phyloP scores from a whole-genome alignment of 805 yeast genomes.

The Wickerhamomyces strasburgensis region DNA sequence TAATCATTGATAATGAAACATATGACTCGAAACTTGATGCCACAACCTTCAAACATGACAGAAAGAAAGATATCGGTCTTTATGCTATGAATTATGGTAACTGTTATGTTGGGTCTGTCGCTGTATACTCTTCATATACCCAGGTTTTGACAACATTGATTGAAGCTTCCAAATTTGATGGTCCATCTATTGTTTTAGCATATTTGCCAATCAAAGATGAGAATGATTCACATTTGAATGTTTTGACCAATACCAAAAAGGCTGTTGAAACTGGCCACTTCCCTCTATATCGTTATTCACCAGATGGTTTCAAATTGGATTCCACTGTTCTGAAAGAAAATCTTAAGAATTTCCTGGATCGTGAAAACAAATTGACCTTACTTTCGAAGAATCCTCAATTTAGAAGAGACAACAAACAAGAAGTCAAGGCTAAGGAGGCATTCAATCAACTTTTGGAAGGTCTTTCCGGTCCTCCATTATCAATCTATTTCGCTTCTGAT shows the following conservation, averaged over 20 bases:
- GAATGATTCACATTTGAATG: slow-evolving; percentile 60
- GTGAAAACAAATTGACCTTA: slow-evolving; percentile 83
- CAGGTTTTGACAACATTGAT: slow-evolving; percentile 83
- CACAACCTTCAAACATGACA: slow-evolving; percentile 34
- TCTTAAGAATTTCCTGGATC: slow-evolving; percentile 73
- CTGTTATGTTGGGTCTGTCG: slow-evolving; percentile 90
- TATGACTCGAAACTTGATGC: slow-evolving; percentile 32
- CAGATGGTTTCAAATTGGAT: slow-evolving; percentile 76
- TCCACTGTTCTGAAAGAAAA: slow-evolving; percentile 77
- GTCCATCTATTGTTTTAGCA: slow-evolving; percentile 89
- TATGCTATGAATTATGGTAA: slow-evolving; percentile 92
- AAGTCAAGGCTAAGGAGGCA: slow-evolving; percentile 68
- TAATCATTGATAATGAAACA: slow-evolving; percentile 85
- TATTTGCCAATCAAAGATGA: slow-evolving; percentile 74
- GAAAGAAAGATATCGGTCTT: slow-evolving; percentile 89
- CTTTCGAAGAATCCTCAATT: slow-evolving; percentile 72
- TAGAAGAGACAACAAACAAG: slow-evolving; percentile 64
- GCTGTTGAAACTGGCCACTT: slow-evolving; percentile 95
- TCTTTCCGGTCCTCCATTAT: slow-evolving; percentile 78
- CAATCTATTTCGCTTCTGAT: slow-evolving; percentile 82
- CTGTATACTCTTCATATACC: slow-evolving; percentile 88
- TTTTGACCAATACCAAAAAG: slow-evolving; percentile 78
- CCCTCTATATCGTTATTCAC: slow-evolving; percentile 89
- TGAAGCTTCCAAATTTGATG: slow-evolving; percentile 85
- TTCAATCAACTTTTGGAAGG: slow-evolving; percentile 76